Base-by-base conservation (phyloP, 441 rosid genomes). In the Adansonia madagascariensis region DNA sequence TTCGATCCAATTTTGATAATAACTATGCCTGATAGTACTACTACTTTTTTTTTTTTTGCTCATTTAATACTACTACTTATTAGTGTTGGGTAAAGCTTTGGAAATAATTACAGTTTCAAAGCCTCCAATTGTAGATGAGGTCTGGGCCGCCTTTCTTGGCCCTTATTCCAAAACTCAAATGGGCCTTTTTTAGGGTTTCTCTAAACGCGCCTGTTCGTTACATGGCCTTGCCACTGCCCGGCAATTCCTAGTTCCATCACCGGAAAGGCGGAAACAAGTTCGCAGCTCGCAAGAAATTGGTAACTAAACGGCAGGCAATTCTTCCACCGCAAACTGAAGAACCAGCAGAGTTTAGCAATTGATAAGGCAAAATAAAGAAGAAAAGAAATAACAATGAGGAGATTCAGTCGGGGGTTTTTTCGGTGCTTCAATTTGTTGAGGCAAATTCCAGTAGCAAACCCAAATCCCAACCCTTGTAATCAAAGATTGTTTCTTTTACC, bases 401-500 rank as follows among this genome's bases (percentile, higher is more conserved):
- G 77, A 50, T 18, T 78, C 35, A 49, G 52, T 74, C 78, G 83
- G 17, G 84, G 75, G 15, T 8, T 80, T 69, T 15, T 57, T n/a
- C 59, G 53, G 57, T 24, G 78, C 73, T 68, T 75, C 20, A 78
- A 70, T 80, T 82, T 80, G 15, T 39, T 76, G 55, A 63, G 74
- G 77, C 78, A 78, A 61, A 55, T 83, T 31, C 73, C 76, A 53
- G 75, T 79, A 43, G 81, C 77, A 55, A 53, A 14, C 49, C 80
- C 85, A 69, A 55, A 61, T 43, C 1, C 80, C 71, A 18, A 53
- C 64, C 68, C 77, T 63, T 57, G 18, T 4, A 44, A 64, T 71
- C 73, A 41, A 18, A 22, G 80, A 70, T 77, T 83, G 18, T 57
- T 70, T 77, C 80, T 81, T 63, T 80, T 69, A 47, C 81, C 83